Evolutionary conservation across 257 asterid species (phyloP).

Genomic region (Solanum phureja): DNA sequence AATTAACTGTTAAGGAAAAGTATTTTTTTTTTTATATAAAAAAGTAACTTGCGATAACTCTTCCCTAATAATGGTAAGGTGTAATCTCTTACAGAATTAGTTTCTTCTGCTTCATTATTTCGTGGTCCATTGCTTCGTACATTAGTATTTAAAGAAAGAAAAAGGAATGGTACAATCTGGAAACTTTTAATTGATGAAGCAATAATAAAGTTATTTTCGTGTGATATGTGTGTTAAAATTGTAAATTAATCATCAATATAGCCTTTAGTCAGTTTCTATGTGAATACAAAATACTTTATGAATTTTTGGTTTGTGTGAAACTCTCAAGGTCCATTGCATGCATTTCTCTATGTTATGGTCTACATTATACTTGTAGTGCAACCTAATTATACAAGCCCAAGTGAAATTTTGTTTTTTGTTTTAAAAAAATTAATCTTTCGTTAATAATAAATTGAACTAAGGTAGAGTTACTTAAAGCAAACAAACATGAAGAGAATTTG

Average conservation of each 20-base stretch:
- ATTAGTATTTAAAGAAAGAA: neutral
- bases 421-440: neutral
- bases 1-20: neutral
- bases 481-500: neutral
- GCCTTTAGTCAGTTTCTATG: too few relatives aligned
- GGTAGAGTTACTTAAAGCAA: neutral
- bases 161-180: neutral
- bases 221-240: neutral
- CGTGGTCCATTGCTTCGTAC: neutral
- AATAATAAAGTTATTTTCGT: neutral
- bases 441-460: neutral
- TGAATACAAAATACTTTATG: neutral
- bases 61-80: neutral
- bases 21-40: neutral
- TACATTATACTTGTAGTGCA: neutral
- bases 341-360: neutral
- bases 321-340: neutral
- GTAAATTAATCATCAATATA: neutral
- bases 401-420: neutral
- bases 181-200: neutral
- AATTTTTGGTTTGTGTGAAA: neutral
- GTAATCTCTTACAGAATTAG: neutral
- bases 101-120: neutral
- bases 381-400: neutral
- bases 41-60: neutral